phyloP scores from a whole-genome alignment of 1,284 basidiomycete species.

The Mycena citricolor region DNA sequence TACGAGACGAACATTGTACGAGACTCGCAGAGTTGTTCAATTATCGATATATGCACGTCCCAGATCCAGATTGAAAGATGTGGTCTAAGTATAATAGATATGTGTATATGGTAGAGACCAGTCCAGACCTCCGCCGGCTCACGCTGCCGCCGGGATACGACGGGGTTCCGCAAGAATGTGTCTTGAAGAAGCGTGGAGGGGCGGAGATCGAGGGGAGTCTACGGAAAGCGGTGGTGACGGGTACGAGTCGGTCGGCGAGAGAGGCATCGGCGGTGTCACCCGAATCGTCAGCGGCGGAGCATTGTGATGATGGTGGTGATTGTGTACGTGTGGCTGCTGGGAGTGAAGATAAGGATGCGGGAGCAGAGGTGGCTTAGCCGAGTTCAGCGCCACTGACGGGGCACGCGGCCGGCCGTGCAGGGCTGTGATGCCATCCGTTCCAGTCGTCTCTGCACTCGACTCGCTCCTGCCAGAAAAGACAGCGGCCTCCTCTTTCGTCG shows the following conservation, averaged over 20 bases:
- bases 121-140: neutral
- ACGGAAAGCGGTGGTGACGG: slow-evolving; percentile 75
- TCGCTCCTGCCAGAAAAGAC: slow-evolving; percentile 44
- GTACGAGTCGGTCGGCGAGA: slow-evolving; percentile 56
- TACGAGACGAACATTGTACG: neutral
- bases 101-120: too few relatives aligned
- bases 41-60: neutral
- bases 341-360: slow-evolving; percentile 6
- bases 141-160: slow-evolving; percentile 16
- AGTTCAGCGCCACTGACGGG: slow-evolving; percentile 28
- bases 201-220: slow-evolving; percentile 54
- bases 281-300: slow-evolving; percentile 24
- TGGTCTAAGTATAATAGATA: too few relatives aligned
- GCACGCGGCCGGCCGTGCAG: slow-evolving; percentile 37
- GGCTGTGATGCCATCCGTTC: slow-evolving; percentile 32
- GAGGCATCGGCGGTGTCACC: slow-evolving; percentile 29
- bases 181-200: slow-evolving; percentile 4
- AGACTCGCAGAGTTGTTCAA: neutral
- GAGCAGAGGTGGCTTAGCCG: slow-evolving; percentile 21
- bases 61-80: neutral
- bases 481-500: slow-evolving; percentile 56
- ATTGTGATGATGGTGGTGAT: slow-evolving; percentile 11
- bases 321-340: neutral
- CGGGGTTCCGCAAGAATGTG: slow-evolving; percentile 5
- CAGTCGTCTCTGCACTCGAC: slow-evolving; percentile 35